These are phyloP conservation scores for Fusarium transvaalense DNA, from an alignment of 2,329 filamentous ascomycete genomes.

Conservation along the genomic window DNA sequence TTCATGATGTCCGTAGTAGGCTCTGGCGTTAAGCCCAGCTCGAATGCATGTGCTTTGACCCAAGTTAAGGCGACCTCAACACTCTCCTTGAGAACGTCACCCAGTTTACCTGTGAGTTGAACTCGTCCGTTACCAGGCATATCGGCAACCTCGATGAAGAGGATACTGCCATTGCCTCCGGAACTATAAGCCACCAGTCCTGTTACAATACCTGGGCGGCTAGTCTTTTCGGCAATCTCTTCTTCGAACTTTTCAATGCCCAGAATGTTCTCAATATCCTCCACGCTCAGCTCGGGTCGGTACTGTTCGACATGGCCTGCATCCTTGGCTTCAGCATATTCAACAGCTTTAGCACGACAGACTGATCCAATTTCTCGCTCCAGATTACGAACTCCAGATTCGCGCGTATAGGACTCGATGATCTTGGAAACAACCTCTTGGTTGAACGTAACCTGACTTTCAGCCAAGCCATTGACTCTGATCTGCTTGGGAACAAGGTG, in stretches of 20 bases:
- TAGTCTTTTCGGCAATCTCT: constrained; percentile 89
- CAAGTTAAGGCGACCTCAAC: constrained; percentile 96
- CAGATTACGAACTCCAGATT: constrained; percentile 94
- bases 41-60: constrained; percentile 96
- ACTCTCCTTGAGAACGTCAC: constrained; percentile 95
- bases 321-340: constrained; percentile 92
- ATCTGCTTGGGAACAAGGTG: constrained; percentile 98
- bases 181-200: constrained; percentile 95
- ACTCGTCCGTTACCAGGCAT: constrained; percentile 95
- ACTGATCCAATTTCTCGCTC: constrained; percentile 96
- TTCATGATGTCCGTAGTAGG: constrained; percentile 95
- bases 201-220: constrained; percentile 91
- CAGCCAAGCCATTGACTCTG: constrained; percentile 84
- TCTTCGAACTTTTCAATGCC: constrained; percentile 95
- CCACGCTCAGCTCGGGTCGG: constrained; percentile 76
- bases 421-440: constrained; percentile 93
- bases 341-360: constrained; percentile 93
- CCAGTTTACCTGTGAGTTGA: constrained; percentile 95
- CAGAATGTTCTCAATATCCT: constrained; percentile 89
- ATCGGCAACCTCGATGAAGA: constrained; percentile 98
- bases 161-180: constrained; percentile 92
- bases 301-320: constrained; percentile 76
- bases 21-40: constrained; percentile 84
- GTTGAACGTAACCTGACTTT: constrained; percentile 80
- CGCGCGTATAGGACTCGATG: constrained; percentile 95